Percentiles rank a stretch among this genome's conserved stretches.
phyloP scores from a whole-genome alignment of 75 land plant genomes.

The Selaginella moellendorffii region DNA sequence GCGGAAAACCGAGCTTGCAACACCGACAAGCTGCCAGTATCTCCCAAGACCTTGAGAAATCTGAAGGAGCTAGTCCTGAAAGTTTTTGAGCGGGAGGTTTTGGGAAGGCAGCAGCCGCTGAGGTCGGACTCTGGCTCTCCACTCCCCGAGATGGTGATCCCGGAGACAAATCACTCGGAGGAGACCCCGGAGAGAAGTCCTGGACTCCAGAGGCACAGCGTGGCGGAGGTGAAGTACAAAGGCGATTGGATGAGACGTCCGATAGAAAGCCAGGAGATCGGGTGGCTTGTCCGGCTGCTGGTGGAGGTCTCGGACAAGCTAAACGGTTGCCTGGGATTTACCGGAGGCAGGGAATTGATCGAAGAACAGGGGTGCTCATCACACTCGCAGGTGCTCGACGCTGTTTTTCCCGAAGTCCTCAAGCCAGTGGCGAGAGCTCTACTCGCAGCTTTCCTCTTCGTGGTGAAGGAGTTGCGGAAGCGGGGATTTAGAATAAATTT shows the following conservation, averaged over 20 bases:
- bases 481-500: background rate
- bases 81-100: slow-evolving; percentile 30
- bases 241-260: slow-evolving; percentile 98
- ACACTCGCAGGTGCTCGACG: too few species aligned
- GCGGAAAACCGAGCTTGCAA: slow-evolving; percentile 46
- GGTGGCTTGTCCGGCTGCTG: slow-evolving; percentile 61
- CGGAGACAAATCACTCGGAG: too few species aligned
- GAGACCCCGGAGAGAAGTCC: background rate
- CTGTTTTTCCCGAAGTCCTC: background rate
- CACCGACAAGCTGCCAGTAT: slow-evolving; percentile 27
- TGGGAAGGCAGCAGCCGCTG: slow-evolving; percentile 30
- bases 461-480: background rate
- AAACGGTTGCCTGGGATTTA: slow-evolving; percentile 46
- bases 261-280: slow-evolving; percentile 53
- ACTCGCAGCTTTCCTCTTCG: background rate
- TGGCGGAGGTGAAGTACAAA: slow-evolving; percentile 47
- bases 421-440: background rate
- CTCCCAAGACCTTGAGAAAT: slow-evolving; percentile 33
- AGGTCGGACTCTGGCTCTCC: background rate
- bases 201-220: slow-evolving; percentile 31
- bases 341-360: slow-evolving; percentile 13
- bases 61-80: slow-evolving; percentile 18
- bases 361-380: too few species aligned
- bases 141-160: background rate
- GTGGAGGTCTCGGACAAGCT: slow-evolving; percentile 43